A percentile compares a stretch with the other conserved stretches of the same genome.
Conservation (phyloP, 1,284 basidiomycete species). For the Pseudozyma pruni region DNA sequence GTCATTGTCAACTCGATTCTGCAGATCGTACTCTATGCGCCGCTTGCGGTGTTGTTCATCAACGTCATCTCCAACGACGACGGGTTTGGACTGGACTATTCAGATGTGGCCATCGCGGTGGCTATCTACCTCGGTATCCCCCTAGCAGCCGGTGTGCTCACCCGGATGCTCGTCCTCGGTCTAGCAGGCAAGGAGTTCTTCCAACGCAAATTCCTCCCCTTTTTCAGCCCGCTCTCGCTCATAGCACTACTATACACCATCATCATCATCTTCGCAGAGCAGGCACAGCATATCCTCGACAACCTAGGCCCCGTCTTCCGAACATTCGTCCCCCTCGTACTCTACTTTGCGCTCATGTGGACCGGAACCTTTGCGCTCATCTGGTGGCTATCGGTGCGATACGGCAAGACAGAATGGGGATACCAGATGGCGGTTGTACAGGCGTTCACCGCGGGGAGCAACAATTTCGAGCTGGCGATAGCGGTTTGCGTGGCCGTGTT, state of each 20-base stretch:
- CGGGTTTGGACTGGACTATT: constrained; percentile 75
- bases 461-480: constrained; percentile 77
- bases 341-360: constrained; percentile 85
- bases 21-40: constrained; percentile 82
- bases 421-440: constrained; percentile 69
- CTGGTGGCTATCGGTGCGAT: constrained; percentile 50
- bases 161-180: constrained; percentile 74
- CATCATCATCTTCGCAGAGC: constrained; percentile 80
- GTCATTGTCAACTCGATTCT: constrained; percentile 73
- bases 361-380: constrained; percentile 74
- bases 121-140: constrained; percentile 75
- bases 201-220: constrained; percentile 74
- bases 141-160: constrained; percentile 76
- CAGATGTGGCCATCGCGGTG: constrained; percentile 78
- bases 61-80: constrained; percentile 72
- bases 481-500: constrained; percentile 83
- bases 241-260: constrained; percentile 74
- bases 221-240: constrained; percentile 78
- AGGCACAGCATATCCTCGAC: constrained; percentile 67
- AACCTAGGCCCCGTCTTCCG: constrained; percentile 54
- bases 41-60: constrained; percentile 80
- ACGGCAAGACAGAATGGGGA: constrained; percentile 59
- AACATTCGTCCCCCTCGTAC: constrained; percentile 77
- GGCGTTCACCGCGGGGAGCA: constrained; percentile 71
- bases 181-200: constrained; percentile 71